Conservation (phyloP, 768 basidiomycete species). For the Stropharia rugosoannulata region DNA sequence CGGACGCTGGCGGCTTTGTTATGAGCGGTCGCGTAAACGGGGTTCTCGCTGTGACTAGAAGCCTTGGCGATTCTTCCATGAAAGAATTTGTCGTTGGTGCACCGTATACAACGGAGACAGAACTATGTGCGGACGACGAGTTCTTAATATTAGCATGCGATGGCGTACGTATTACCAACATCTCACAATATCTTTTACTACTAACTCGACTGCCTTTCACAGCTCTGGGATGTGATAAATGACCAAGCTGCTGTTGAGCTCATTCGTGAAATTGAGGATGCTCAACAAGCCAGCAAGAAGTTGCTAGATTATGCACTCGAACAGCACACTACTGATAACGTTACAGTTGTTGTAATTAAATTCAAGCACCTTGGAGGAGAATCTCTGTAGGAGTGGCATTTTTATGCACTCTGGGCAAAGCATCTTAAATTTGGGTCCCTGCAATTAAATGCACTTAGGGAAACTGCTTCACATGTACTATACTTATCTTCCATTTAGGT, state of each 20-base stretch:
- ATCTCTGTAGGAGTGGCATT: background rate
- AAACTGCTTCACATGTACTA: background rate
- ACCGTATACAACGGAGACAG: slow-evolving; percentile 98
- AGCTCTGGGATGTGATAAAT: slow-evolving; percentile 96
- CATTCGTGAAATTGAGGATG: slow-evolving; percentile 67
- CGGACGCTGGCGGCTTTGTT: slow-evolving; percentile 96
- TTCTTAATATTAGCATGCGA: slow-evolving; percentile 96
- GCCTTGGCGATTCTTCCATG: slow-evolving; percentile 96
- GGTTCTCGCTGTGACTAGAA: slow-evolving; percentile 93
- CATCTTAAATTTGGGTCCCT: background rate
- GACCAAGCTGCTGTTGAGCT: slow-evolving; percentile 92
- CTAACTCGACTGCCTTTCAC: slow-evolving; percentile 10
- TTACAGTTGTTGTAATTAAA: slow-evolving; percentile 86
- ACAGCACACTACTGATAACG: slow-evolving; percentile 93
- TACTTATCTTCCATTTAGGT: too few species aligned
- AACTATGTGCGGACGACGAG: slow-evolving; percentile 87
- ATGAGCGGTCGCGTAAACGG: slow-evolving; percentile 99
- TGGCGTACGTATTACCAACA: slow-evolving; percentile 62
- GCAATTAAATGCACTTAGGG: background rate
- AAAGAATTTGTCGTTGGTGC: slow-evolving; percentile 99
- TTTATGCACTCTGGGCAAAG: background rate
- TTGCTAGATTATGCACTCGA: slow-evolving; percentile 82
- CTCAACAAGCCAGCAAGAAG: slow-evolving; percentile 77
- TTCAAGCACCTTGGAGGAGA: slow-evolving; percentile 49
- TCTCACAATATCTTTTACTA: background rate